These are phyloP conservation scores for Waltergamsia citrina DNA, from an alignment of 2,329 filamentous ascomycete species.

Conservation along the genomic window DNA sequence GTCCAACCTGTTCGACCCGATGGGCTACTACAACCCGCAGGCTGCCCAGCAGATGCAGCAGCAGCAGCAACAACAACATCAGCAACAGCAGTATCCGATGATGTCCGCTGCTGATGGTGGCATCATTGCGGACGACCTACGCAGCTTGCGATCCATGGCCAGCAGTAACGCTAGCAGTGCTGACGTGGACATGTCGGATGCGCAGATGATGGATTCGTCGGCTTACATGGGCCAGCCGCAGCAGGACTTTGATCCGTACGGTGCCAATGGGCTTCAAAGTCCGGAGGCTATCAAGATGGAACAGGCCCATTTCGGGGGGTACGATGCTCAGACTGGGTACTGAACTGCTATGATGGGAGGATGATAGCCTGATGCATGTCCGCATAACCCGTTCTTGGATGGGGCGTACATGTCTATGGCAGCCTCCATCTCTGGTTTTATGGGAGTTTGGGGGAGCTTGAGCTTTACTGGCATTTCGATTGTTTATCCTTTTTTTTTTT, in stretches of 20 bases:
- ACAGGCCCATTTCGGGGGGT: not conserved
- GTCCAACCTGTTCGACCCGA: conserved; percentile 14
- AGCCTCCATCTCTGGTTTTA: no score
- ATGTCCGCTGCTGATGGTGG: conserved; percentile 16
- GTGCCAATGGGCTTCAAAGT: not conserved
- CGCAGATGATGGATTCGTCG: conserved; percentile 17
- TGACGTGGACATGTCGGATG: conserved; percentile 25
- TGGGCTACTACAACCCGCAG: not conserved
- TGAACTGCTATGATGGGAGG: not conserved
- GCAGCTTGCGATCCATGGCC: conserved; percentile 22
- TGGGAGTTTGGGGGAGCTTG: no score
- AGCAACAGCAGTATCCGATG: conserved; percentile 18
- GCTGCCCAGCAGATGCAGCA: conserved; percentile 8
- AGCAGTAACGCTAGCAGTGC: conserved; percentile 11
- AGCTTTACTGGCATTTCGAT: no score
- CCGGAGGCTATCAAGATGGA: conserved; percentile 3
- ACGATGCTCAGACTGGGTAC: not conserved
- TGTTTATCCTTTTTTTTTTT: no score
- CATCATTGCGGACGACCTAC: conserved; percentile 26
- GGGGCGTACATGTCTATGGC: no score
- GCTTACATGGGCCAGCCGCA: not conserved
- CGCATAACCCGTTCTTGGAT: not conserved
- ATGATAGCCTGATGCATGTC: not conserved
- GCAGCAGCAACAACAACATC: conserved; percentile 17
- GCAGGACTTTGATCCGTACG: not conserved